Evolutionary conservation across 768 basidiomycete genomes (phyloP).

Genomic region (Xerocomellus chrysenteron): DNA sequence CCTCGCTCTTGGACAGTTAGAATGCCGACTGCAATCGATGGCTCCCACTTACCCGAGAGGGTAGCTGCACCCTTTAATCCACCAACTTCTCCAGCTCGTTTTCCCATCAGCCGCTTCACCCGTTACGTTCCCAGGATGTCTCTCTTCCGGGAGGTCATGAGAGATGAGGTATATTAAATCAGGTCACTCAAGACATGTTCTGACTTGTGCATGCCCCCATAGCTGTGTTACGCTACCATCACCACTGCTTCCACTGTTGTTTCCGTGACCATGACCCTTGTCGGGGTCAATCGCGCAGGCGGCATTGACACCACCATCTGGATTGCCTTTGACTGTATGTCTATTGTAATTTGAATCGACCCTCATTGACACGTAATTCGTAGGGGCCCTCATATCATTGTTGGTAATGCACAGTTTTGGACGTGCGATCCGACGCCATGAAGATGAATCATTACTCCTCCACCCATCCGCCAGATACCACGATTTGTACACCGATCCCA

Average conservation of each 20-base stretch:
- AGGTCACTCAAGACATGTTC: not conserved
- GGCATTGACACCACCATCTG: conserved; percentile 49
- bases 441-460: conserved; percentile 4
- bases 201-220: not conserved
- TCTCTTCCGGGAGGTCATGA: conserved; percentile 55
- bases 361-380: conserved; percentile 7
- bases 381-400: conserved; percentile 4
- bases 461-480: conserved; percentile 3
- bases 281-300: conserved; percentile 49
- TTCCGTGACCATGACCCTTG: conserved; percentile 47
- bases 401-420: conserved; percentile 4
- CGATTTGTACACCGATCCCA: conserved; percentile 5
- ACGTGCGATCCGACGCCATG: conserved; percentile 5
- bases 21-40: conserved; percentile 13
- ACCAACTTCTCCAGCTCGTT: conserved; percentile 26
- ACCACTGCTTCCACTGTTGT: conserved; percentile 49
- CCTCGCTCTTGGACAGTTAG: conserved; percentile 14
- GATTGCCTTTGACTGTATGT: conserved; percentile 56
- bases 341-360: not conserved
- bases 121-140: conserved; percentile 52
- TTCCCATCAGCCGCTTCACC: conserved; percentile 31
- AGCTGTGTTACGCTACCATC: conserved; percentile 57
- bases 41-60: conserved; percentile 4
- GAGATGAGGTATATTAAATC: conserved; percentile 54
- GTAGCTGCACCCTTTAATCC: conserved; percentile 6